Conservation (phyloP, 306 rosid genomes). For the Alnus rubra region DNA sequence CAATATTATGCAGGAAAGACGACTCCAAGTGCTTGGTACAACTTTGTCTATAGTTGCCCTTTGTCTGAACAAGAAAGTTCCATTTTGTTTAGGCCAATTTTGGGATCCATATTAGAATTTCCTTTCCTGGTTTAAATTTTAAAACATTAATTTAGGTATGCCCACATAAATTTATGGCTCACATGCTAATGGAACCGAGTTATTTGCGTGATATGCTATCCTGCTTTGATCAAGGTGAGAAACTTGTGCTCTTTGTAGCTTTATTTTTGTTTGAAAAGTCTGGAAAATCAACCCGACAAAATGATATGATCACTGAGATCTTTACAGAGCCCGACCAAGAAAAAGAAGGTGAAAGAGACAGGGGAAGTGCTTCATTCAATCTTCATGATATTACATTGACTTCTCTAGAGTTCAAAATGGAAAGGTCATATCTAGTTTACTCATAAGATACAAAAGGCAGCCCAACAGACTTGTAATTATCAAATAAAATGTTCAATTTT, state of each 20-base stretch:
- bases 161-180: neutral
- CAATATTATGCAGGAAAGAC: neutral
- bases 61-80: constrained; percentile 9
- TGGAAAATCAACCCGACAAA: neutral
- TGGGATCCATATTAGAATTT: neutral
- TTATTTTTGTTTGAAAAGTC: too few relatives aligned
- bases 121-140: neutral
- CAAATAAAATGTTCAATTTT: too few relatives aligned
- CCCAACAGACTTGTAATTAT: neutral
- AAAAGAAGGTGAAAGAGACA: too few relatives aligned
- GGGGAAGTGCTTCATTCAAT: too few relatives aligned
- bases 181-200: neutral
- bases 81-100: constrained; percentile 4
- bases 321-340: neutral
- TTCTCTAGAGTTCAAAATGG: neutral
- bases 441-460: neutral
- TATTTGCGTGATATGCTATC: too few relatives aligned
- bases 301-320: neutral
- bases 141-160: neutral
- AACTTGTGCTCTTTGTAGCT: too few relatives aligned
- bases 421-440: too few relatives aligned
- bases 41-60: neutral
- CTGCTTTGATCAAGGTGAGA: too few relatives aligned
- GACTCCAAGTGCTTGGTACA: constrained; percentile 21
- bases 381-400: too few relatives aligned